Conservation (phyloP, 139 green algal species). For the Asterochloris erici region DNA sequence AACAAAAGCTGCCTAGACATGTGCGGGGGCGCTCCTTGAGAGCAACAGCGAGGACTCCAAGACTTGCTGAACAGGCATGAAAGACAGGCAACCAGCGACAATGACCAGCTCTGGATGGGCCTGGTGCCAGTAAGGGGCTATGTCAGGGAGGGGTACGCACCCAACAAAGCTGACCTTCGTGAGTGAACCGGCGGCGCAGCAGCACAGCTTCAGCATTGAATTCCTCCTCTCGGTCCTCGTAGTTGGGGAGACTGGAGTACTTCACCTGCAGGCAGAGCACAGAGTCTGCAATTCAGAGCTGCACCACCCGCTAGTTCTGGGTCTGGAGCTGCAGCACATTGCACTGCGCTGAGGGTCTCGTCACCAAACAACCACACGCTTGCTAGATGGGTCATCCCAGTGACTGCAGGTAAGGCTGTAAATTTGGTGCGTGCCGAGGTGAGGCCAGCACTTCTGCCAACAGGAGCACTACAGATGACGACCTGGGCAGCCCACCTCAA, state of each 20-base stretch:
- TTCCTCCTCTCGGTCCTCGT: conserved; percentile 88
- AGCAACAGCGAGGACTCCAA: too few species aligned
- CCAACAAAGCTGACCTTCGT: conserved; percentile 41
- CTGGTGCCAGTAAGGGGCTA: background rate
- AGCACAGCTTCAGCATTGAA: conserved; percentile 76
- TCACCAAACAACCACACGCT: too few species aligned
- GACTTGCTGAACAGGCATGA: background rate
- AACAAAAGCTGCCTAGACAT: background rate
- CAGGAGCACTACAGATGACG: too few species aligned
- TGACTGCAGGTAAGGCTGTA: too few species aligned
- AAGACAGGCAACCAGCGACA: background rate
- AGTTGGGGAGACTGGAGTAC: conserved; percentile 87
- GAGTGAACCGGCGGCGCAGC: conserved; percentile 69
- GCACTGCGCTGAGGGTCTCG: too few species aligned
- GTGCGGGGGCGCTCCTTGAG: too few species aligned
- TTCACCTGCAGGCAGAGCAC: conserved; percentile 50
- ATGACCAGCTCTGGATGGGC: background rate
- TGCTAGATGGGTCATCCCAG: too few species aligned
- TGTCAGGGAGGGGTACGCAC: background rate
- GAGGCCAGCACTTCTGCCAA: too few species aligned
- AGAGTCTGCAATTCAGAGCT: background rate
- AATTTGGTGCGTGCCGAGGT: too few species aligned
- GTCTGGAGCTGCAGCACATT: too few species aligned
- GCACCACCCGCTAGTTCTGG: too few species aligned
- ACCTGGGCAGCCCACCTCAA: conserved; percentile 67